These are phyloP conservation scores for Eimeria falciformis DNA, from an alignment of 169 alveolate species.

Conservation along the genomic window DNA sequence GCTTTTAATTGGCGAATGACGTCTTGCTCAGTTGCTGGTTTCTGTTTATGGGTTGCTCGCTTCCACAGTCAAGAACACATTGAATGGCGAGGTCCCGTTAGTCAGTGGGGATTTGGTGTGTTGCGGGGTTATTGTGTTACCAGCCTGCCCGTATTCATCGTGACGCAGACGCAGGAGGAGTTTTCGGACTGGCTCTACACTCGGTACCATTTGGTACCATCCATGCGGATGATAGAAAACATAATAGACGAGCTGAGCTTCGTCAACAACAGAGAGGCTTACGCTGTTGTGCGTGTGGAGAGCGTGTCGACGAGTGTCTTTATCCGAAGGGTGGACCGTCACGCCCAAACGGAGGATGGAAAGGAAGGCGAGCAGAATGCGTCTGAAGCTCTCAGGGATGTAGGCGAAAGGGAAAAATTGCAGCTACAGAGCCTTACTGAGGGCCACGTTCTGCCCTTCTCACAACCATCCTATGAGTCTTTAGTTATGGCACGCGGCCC, in stretches of 20 bases:
- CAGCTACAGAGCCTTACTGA: neutral
- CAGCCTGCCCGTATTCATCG: conserved; percentile 35
- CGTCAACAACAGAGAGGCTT: conserved; percentile 7
- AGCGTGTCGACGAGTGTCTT: conserved; percentile 2
- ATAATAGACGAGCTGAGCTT: conserved; percentile 9
- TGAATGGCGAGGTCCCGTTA: no score
- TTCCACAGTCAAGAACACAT: no score
- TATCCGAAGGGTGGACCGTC: neutral
- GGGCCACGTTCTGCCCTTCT: conserved; percentile 15
- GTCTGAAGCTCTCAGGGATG: neutral
- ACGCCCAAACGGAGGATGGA: neutral
- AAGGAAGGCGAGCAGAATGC: neutral
- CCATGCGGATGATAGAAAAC: neutral
- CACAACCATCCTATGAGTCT: conserved; percentile 12
- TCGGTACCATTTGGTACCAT: conserved; percentile 9
- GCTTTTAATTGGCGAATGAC: no score
- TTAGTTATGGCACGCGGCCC: neutral
- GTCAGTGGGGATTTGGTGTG: no score
- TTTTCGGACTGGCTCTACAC: conserved; percentile 44
- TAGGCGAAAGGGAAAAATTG: neutral
- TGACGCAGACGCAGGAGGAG: conserved; percentile 19
- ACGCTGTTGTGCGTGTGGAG: conserved; percentile 15
- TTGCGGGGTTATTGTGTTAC: no score
- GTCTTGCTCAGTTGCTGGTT: no score
- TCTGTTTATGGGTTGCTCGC: no score